These are phyloP conservation scores for Acacia melanoxylon DNA, from an alignment of 306 rosid species.

Conservation along the genomic window DNA sequence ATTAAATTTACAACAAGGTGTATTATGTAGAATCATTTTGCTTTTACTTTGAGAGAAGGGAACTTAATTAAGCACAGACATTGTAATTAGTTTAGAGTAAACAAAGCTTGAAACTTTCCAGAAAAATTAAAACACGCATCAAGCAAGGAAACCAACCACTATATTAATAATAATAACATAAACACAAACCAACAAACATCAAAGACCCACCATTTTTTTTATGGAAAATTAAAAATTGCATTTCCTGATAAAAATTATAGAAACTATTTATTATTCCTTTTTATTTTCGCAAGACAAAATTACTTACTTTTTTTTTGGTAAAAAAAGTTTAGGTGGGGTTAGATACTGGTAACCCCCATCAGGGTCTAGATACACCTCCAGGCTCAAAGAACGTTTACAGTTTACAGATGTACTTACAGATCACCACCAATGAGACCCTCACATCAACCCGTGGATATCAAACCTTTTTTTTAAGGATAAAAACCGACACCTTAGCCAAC, in stretches of 20 bases:
- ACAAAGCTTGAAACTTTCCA: conserved; percentile 32
- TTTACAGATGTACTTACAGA: too few species aligned
- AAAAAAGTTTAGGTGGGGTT: too few species aligned
- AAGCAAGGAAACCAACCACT: conserved; percentile 51
- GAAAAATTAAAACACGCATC: conserved; percentile 36
- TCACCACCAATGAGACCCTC: too few species aligned
- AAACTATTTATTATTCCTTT: not conserved
- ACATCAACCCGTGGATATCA: too few species aligned
- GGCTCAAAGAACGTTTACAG: too few species aligned
- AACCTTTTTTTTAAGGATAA: too few species aligned
- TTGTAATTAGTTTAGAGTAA: conserved; percentile 23
- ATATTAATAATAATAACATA: conserved; percentile 23
- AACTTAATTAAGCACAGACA: conserved; percentile 26
- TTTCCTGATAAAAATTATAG: not conserved
- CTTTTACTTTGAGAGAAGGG: conserved; percentile 38
- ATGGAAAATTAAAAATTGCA: not conserved
- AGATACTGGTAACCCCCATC: too few species aligned
- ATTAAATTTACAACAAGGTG: not conserved
- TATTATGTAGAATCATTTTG: conserved; percentile 17
- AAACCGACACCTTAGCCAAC: too few species aligned
- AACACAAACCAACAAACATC: conserved; percentile 20
- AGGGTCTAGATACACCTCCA: rapidly evolving
- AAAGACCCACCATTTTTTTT: conserved; percentile 7
- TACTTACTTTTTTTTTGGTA: too few species aligned
- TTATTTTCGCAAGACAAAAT: too few species aligned